Conservation (phyloP, 1,284 basidiomycete species). For the Cutaneotrichosporon mucoides region DNA sequence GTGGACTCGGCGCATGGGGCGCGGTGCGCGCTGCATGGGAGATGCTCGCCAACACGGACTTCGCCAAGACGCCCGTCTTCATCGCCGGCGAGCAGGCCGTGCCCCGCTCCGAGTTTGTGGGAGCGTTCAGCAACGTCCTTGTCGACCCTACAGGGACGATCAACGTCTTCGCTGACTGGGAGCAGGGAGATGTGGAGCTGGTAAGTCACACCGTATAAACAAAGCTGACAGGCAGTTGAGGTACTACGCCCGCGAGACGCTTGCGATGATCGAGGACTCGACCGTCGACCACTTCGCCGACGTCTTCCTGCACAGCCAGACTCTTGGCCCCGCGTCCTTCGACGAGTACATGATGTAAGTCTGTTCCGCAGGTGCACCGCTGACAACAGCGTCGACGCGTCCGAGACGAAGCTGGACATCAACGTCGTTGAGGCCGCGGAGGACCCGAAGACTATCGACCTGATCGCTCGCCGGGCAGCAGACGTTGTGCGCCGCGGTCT, state of each 20-base stretch:
- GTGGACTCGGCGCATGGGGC: conserved; percentile 49
- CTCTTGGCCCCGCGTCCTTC: conserved; percentile 62
- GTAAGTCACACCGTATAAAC: too few species aligned
- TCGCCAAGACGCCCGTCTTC: conserved; percentile 61
- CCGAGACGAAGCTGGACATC: conserved; percentile 19
- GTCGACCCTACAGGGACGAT: conserved; percentile 74
- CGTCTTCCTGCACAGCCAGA: conserved; percentile 45
- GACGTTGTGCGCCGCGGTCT: conserved; percentile 63
- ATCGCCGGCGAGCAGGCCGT: conserved; percentile 52
- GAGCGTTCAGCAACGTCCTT: conserved; percentile 54
- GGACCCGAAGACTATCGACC: conserved; percentile 58
- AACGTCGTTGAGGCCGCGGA: conserved; percentile 48
- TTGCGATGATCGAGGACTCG: conserved; percentile 56
- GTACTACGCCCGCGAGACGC: conserved; percentile 68
- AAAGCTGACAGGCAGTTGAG: too few species aligned
- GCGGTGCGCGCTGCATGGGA: conserved; percentile 46
- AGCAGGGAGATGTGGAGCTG: conserved; percentile 53
- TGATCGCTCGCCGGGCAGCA: conserved; percentile 58
- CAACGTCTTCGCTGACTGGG: conserved; percentile 74
- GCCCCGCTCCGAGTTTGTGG: conserved; percentile 40
- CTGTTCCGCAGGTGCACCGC: conserved; percentile 49
- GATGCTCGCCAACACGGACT: conserved; percentile 62
- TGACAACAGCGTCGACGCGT: conserved; percentile 59
- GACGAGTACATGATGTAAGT: conserved; percentile 69
- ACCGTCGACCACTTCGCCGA: conserved; percentile 47